Evolutionary conservation across 2,329 filamentous ascomycete species (phyloP).

Genomic region (Trichoderma semiorbis): DNA sequence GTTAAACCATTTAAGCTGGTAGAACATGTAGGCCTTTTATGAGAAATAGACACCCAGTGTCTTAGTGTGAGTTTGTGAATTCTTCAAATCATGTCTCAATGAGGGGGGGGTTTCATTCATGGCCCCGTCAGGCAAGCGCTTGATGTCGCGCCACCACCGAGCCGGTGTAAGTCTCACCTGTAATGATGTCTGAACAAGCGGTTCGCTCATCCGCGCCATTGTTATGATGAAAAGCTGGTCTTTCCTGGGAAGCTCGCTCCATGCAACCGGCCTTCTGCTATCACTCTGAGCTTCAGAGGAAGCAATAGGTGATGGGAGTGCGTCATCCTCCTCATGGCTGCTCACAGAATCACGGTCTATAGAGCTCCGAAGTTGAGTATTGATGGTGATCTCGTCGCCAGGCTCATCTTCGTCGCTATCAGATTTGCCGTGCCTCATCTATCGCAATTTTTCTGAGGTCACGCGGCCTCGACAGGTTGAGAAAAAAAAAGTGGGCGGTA

Average conservation of each 20-base stretch:
- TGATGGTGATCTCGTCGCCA: constrained; percentile 14
- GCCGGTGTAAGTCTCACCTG: constrained; percentile 35
- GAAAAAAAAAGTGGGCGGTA: background rate
- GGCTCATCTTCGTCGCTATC: constrained; percentile 21
- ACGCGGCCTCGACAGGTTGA: background rate
- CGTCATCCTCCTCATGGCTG: constrained; percentile 2
- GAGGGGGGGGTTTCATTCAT: background rate
- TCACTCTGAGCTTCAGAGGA: background rate
- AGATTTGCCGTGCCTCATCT: constrained; percentile 24
- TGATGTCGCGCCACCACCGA: background rate
- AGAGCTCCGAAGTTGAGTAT: background rate
- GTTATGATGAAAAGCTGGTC: constrained; percentile 74
- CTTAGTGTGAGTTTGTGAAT: background rate
- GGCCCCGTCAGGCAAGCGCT: background rate
- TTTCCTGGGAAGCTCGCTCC: constrained; percentile 72
- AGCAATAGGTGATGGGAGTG: background rate
- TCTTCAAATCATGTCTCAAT: background rate
- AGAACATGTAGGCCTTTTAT: constrained; percentile 73
- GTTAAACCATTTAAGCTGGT: constrained; percentile 78
- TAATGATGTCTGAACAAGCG: constrained; percentile 73
- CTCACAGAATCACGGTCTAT: background rate
- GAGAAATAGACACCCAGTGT: background rate
- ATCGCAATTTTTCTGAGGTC: constrained; percentile 11
- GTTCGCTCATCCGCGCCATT: constrained; percentile 75
- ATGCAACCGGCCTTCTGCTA: constrained; percentile 36